phyloP scores from a whole-genome alignment of 306 rosid species.

The Senna siamea region DNA sequence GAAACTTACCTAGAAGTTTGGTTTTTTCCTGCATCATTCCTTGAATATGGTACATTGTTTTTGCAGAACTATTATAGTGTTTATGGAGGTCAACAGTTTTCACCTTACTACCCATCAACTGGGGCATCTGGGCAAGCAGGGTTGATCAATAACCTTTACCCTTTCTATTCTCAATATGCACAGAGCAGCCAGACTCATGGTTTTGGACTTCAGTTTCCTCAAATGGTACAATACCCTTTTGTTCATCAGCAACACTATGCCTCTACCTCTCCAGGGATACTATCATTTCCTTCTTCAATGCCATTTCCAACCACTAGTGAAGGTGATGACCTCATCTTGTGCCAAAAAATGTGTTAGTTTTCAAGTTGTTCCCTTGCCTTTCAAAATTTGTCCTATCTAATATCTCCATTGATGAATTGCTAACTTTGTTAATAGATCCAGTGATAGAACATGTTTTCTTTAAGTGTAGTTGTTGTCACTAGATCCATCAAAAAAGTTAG shows the following conservation, averaged over 20 bases:
- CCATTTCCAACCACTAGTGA: conserved; percentile 51
- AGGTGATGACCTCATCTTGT: conserved; percentile 46
- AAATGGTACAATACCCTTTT: conserved; percentile 66
- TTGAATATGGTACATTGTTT: conserved; percentile 1
- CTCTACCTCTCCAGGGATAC: conserved; percentile 60
- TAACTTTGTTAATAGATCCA: too few species aligned
- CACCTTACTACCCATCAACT: conserved; percentile 64
- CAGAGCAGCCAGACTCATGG: conserved; percentile 65
- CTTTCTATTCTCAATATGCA: conserved; percentile 72
- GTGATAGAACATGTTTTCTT: too few species aligned
- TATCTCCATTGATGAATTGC: too few species aligned
- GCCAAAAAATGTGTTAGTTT: too few species aligned
- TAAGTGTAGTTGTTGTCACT: too few species aligned
- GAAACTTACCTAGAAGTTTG: too few species aligned
- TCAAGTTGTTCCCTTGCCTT: too few species aligned
- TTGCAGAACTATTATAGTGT: conserved; percentile 72
- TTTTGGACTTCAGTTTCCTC: conserved; percentile 76
- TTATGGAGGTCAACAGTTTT: conserved; percentile 84
- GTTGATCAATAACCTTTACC: conserved; percentile 69
- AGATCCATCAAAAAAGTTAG: too few species aligned
- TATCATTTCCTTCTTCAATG: conserved; percentile 66
- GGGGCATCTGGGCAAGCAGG: conserved; percentile 68
- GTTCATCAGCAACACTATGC: conserved; percentile 64
- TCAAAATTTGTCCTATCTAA: too few species aligned
- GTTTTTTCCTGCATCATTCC: too few species aligned